Percentiles rank a stretch among this genome's conserved stretches.
Evolutionary conservation across 192 early-diverging fungal genomes (phyloP).

Genomic region (Podila clonocystis): DNA sequence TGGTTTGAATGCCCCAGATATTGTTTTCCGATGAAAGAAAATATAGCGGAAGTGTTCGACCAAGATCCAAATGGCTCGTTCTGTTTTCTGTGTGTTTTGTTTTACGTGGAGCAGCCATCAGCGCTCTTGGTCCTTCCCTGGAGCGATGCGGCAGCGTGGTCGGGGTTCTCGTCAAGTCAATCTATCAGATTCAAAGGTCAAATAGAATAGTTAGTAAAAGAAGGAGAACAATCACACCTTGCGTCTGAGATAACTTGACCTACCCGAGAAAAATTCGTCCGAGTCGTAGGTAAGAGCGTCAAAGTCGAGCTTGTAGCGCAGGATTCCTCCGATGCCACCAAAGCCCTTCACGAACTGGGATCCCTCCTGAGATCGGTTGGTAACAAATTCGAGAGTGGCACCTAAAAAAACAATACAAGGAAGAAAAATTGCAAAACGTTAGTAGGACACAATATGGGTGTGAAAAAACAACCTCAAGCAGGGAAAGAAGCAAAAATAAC

Average conservation of each 20-base stretch:
- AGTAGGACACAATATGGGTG: not conserved
- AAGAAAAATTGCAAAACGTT: not conserved
- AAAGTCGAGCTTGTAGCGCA: slow-evolving; percentile 96
- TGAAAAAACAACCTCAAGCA: not conserved
- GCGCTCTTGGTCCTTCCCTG: slow-evolving; percentile 32
- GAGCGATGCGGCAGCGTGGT: slow-evolving; percentile 51
- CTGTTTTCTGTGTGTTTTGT: too few species aligned
- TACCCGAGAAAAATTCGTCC: slow-evolving; percentile 70
- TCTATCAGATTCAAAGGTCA: not conserved
- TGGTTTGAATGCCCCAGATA: too few species aligned
- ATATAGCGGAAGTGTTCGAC: too few species aligned
- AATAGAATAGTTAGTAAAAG: not conserved
- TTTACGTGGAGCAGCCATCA: too few species aligned
- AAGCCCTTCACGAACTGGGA: slow-evolving; percentile 99
- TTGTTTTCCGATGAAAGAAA: too few species aligned
- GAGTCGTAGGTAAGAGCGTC: slow-evolving; percentile 71
- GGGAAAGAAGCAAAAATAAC: not conserved
- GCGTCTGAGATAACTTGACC: not conserved
- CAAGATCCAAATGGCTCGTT: too few species aligned
- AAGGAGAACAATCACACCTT: not conserved
- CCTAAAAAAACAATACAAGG: slow-evolving; percentile 27
- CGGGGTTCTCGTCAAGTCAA: slow-evolving; percentile 40
- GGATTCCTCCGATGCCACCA: slow-evolving; percentile 96
- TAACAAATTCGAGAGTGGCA: slow-evolving; percentile 93
- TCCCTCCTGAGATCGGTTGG: slow-evolving; percentile 95